Percentiles rank a stretch among this genome's conserved stretches.
These are phyloP conservation scores for Sordariomycetes sp. DNA, from an alignment of 2,329 filamentous ascomycete genomes.

Conservation along the genomic window DNA sequence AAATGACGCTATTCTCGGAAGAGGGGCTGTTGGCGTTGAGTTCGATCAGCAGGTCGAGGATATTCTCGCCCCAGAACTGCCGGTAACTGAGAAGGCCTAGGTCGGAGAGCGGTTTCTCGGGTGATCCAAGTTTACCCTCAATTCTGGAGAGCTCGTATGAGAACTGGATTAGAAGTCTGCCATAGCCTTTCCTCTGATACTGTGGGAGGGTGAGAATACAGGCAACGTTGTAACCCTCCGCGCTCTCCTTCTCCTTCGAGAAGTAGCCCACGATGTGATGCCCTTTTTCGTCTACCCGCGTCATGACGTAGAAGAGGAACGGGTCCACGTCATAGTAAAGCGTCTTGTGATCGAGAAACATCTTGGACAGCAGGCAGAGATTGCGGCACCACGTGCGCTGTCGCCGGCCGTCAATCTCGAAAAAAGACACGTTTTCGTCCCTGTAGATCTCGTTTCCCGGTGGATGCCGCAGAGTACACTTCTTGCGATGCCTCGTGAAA, in stretches of 20 bases:
- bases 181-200: slow-evolving; percentile 90
- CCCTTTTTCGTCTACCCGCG: slow-evolving; percentile 73
- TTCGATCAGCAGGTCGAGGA: slow-evolving; percentile 74
- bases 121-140: slow-evolving; percentile 87
- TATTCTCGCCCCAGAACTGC: slow-evolving; percentile 94
- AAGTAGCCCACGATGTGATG: slow-evolving; percentile 99
- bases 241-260: slow-evolving; percentile 94
- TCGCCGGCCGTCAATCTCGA: slow-evolving; percentile 88
- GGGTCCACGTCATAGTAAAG: slow-evolving; percentile 99
- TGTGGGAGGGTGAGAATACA: slow-evolving; percentile 96
- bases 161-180: slow-evolving; percentile 87
- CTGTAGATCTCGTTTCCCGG: slow-evolving; percentile 98
- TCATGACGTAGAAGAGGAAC: slow-evolving; percentile 98
- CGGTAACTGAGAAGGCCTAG: slow-evolving; percentile 86
- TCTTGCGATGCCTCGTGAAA: slow-evolving; percentile 74
- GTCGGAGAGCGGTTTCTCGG: slow-evolving; percentile 93
- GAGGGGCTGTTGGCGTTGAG: slow-evolving; percentile 43
- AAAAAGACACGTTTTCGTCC: slow-evolving; percentile 87
- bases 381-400: slow-evolving; percentile 97
- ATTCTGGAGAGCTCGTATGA: slow-evolving; percentile 94
- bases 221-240: slow-evolving; percentile 93
- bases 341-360: slow-evolving; percentile 96
- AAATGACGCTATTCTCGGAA: slow-evolving; percentile 43
- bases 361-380: slow-evolving; percentile 83
- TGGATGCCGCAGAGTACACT: slow-evolving; percentile 84